Conservation (phyloP, 2,329 filamentous ascomycete species). For the Aureobasidium sp. region DNA sequence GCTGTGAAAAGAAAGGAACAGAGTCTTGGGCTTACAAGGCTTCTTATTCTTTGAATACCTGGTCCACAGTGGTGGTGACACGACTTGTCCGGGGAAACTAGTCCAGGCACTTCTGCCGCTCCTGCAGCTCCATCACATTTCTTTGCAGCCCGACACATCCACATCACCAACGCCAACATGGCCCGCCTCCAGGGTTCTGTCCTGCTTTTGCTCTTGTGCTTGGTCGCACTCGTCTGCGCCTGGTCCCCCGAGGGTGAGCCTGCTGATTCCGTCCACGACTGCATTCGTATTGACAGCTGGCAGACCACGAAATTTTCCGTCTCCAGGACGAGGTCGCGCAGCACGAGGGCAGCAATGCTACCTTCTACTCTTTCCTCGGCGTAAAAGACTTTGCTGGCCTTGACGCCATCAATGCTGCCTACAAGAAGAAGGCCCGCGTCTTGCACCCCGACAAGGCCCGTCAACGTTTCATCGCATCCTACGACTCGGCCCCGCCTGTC, state of each 20-base stretch:
- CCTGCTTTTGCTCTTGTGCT: slow-evolving; percentile 59
- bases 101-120: slow-evolving; percentile 12
- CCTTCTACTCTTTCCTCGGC: slow-evolving; percentile 90
- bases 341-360: slow-evolving; percentile 67
- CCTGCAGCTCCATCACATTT: slow-evolving; percentile 18
- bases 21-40: neutral
- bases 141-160: slow-evolving; percentile 9
- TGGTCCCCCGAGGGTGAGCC: slow-evolving; percentile 78
- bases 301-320: slow-evolving; percentile 97
- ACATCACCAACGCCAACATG: slow-evolving; percentile 46
- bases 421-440: slow-evolving; percentile 74
- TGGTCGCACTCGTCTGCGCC: slow-evolving; percentile 60
- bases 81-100: slow-evolving; percentile 10
- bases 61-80: neutral
- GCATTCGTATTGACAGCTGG: slow-evolving; percentile 12
- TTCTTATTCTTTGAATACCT: neutral
- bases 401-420: slow-evolving; percentile 88
- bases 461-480: slow-evolving; percentile 68
- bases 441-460: slow-evolving; percentile 95
- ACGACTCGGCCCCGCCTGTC: slow-evolving; percentile 47
- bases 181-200: slow-evolving; percentile 56
- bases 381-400: slow-evolving; percentile 64
- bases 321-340: slow-evolving; percentile 76
- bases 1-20: neutral
- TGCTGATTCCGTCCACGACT: neutral